phyloP scores from a whole-genome alignment of 108 stramenopile species.

The Poteriospumella lacustris region DNA sequence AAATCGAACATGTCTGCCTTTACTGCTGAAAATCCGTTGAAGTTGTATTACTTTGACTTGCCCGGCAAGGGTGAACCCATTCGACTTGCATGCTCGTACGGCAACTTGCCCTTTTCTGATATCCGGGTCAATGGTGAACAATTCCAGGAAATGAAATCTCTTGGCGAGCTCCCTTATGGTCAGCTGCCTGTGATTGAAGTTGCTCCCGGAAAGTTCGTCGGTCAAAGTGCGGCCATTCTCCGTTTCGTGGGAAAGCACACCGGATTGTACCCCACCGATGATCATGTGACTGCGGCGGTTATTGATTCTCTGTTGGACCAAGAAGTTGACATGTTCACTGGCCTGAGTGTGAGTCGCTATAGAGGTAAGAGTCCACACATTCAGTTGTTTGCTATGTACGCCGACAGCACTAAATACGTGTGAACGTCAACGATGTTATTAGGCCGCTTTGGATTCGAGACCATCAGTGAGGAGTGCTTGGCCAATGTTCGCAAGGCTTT shows the following conservation, averaged over 20 bases:
- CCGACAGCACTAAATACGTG: too few relatives aligned
- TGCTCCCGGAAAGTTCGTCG: background rate
- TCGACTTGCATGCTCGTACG: constrained; percentile 11
- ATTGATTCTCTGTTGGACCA: background rate
- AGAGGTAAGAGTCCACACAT: too few relatives aligned
- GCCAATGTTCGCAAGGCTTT: constrained; percentile 11
- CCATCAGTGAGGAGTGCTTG: background rate
- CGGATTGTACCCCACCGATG: background rate
- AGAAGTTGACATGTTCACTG: constrained; percentile 13
- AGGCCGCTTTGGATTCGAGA: background rate
- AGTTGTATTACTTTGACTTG: constrained; percentile 26
- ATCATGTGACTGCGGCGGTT: constrained; percentile 20
- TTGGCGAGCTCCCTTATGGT: constrained; percentile 15
- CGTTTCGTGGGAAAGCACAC: constrained; percentile 11
- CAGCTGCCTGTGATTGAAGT: constrained; percentile 16
- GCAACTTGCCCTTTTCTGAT: background rate
- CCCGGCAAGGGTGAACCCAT: constrained; percentile 22
- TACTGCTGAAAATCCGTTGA: too few relatives aligned
- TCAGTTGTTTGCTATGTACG: too few relatives aligned
- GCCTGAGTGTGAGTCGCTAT: background rate
- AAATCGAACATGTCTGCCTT: too few relatives aligned
- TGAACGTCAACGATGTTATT: background rate
- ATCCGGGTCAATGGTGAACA: background rate
- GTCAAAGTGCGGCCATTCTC: constrained; percentile 25
- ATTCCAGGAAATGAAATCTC: background rate